These are phyloP conservation scores for Trichoderma pleuroti DNA, from an alignment of 2,329 filamentous ascomycete species.

Conservation along the genomic window DNA sequence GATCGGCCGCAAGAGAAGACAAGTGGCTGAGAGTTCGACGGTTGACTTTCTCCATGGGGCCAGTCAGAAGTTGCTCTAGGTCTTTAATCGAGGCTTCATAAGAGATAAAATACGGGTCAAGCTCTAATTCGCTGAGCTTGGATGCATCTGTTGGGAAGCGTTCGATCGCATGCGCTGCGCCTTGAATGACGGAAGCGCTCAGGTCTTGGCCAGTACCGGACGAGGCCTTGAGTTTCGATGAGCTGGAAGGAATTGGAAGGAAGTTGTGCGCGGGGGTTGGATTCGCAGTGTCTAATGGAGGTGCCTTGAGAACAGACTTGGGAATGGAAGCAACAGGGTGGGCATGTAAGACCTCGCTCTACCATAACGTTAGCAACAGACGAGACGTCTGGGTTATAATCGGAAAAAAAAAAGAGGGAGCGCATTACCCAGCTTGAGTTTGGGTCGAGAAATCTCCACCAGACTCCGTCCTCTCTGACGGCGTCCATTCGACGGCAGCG, in stretches of 20 bases:
- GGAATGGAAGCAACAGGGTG: conserved; percentile 88
- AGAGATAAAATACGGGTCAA: conserved; percentile 93
- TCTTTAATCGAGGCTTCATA: conserved; percentile 93
- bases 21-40: conserved; percentile 82
- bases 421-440: conserved; percentile 90
- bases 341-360: conserved; percentile 94
- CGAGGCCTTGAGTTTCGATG: conserved; percentile 74
- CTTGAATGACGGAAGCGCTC: conserved; percentile 37
- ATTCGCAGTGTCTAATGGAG: conserved; percentile 93
- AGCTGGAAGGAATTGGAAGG: conserved; percentile 79
- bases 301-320: conserved; percentile 90
- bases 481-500: conserved; percentile 90
- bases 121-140: conserved; percentile 77
- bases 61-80: conserved; percentile 80
- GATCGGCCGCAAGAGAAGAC: conserved; percentile 76
- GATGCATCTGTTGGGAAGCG: conserved; percentile 79
- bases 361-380: conserved; percentile 22
- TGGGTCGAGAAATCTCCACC: conserved; percentile 96
- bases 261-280: conserved; percentile 81
- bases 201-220: conserved; percentile 37
- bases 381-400: background rate
- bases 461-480: conserved; percentile 87
- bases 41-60: conserved; percentile 96
- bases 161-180: conserved; percentile 59
- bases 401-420: background rate